Conservation (phyloP, 192 early-diverging fungal species). For the Umbelopsis sp. region DNA sequence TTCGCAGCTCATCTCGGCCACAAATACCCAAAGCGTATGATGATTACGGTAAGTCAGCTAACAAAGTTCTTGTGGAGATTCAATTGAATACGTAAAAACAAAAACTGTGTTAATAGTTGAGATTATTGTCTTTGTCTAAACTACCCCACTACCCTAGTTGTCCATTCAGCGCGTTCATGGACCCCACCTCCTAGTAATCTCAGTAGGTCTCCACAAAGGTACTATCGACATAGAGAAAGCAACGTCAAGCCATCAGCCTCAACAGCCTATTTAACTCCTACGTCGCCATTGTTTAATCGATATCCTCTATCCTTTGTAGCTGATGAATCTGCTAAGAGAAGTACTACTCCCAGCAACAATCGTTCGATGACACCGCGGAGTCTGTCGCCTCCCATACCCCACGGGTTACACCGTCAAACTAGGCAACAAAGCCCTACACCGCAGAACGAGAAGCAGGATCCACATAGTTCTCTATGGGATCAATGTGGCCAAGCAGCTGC, state of each 20-base stretch:
- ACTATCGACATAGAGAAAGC: not conserved
- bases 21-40: not conserved
- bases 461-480: not conserved
- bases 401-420: not conserved
- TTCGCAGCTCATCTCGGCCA: not conserved
- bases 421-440: constrained; percentile 7
- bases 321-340: constrained; percentile 8
- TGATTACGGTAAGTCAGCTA: constrained; percentile 4
- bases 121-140: too few species aligned
- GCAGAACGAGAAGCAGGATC: not conserved
- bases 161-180: not conserved
- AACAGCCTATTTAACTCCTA: not conserved
- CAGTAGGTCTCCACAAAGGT: constrained; percentile 1
- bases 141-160: not conserved
- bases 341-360: constrained; percentile 12
- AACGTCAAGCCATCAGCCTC: not conserved
- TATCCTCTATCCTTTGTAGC: not conserved
- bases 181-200: not conserved
- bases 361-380: constrained; percentile 8
- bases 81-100: too few species aligned
- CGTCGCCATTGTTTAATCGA: not conserved
- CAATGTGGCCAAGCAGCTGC: not conserved
- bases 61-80: not conserved
- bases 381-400: not conserved
- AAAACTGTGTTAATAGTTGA: too few species aligned